phyloP scores from a whole-genome alignment of 228 moss, liverwort and hornwort genomes.

The Sphagnum magellanicum region DNA sequence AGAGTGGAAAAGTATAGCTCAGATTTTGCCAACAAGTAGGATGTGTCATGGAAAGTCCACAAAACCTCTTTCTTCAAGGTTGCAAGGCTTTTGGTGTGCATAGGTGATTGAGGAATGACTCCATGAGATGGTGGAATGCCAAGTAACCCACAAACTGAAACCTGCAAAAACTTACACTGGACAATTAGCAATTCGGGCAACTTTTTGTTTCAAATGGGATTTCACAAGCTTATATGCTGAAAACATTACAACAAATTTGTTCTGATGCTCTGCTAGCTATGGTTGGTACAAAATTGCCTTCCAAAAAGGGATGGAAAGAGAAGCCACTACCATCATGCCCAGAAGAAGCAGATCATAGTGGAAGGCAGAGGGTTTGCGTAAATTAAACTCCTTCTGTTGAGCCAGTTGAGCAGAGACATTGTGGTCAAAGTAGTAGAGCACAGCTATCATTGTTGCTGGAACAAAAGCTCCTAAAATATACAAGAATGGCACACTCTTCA shows the following conservation, averaged over 20 bases:
- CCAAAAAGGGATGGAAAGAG: too few species aligned
- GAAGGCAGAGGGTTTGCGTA: constrained; percentile 72
- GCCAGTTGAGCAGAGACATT: constrained; percentile 82
- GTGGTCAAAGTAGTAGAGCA: constrained; percentile 92
- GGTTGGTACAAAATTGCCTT: too few species aligned
- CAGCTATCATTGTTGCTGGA: constrained; percentile 76
- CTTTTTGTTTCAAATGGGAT: too few species aligned
- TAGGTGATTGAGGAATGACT: constrained; percentile 86
- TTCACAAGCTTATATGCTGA: too few species aligned
- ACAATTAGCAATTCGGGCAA: too few species aligned
- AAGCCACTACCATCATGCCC: constrained; percentile 47
- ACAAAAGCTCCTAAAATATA: constrained; percentile 48
- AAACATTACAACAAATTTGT: too few species aligned
- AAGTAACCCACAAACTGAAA: constrained; percentile 68
- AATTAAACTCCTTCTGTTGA: constrained; percentile 77
- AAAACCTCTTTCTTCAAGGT: constrained; percentile 73
- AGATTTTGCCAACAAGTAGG: too few species aligned
- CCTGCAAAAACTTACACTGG: constrained; percentile 20
- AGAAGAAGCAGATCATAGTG: constrained; percentile 74
- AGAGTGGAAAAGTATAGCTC: too few species aligned
- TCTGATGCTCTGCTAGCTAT: too few species aligned
- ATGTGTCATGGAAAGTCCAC: too few species aligned
- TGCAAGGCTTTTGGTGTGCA: constrained; percentile 80
- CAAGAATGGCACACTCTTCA: constrained; percentile 49
- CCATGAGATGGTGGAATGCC: constrained; percentile 96